These are phyloP conservation scores for Cladosporium sphaerospermum DNA, from an alignment of 2,329 filamentous ascomycete genomes.

Conservation along the genomic window DNA sequence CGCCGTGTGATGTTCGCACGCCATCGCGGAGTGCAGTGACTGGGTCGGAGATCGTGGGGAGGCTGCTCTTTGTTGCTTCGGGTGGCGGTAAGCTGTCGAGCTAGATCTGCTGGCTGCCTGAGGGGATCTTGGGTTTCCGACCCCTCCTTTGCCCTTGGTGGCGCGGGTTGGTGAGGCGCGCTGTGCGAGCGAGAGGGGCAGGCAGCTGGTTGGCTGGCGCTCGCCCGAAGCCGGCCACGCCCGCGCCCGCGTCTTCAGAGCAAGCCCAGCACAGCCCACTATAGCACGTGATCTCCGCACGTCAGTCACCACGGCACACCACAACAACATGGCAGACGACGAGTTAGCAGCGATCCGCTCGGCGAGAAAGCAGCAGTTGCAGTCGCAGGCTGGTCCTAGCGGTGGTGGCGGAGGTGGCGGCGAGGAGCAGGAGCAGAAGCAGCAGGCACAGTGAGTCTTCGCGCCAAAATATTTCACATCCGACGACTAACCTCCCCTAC, in stretches of 20 bases:
- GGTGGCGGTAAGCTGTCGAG: background rate
- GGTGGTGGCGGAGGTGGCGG: conserved; percentile 42
- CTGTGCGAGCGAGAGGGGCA: too few species aligned
- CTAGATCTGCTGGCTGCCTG: background rate
- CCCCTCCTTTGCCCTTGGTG: too few species aligned
- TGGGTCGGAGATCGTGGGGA: background rate
- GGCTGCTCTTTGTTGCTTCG: background rate
- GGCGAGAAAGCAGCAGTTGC: conserved; percentile 88
- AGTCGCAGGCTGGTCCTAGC: conserved; percentile 56
- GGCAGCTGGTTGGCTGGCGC: too few species aligned
- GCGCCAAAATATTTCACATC: background rate
- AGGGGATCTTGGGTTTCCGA: background rate
- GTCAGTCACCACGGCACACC: conserved; percentile 5
- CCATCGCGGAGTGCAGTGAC: conserved; percentile 1
- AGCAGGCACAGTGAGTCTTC: conserved; percentile 5
- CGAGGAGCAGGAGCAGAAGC: conserved; percentile 55
- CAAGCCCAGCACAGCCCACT: background rate
- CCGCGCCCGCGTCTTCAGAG: too few species aligned
- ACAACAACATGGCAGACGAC: conserved; percentile 52
- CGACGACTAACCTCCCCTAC: conserved; percentile 26
- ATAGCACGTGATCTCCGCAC: conserved; percentile 11
- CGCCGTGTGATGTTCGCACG: conserved; percentile 7
- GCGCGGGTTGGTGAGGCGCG: too few species aligned
- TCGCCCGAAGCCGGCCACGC: too few species aligned
- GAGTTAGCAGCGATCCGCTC: conserved; percentile 76